Evolutionary conservation across 2,329 filamentous ascomycete genomes (phyloP), one percentile per base, ranked within the genome.

Genomic region (Talaromyces islandicus): DNA sequence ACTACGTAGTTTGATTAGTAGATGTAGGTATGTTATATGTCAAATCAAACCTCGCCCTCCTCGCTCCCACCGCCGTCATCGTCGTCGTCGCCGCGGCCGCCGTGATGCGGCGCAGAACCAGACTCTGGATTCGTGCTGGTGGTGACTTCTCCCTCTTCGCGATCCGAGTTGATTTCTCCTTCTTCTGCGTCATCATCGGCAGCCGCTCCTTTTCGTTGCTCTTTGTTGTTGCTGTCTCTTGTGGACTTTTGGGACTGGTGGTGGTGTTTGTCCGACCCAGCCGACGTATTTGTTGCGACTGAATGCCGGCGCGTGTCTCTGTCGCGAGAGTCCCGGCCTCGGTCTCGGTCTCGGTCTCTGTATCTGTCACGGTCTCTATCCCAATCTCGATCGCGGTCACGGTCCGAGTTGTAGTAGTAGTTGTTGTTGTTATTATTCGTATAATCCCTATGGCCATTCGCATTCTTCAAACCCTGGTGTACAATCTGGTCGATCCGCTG

Each of bases 31-130:
- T 30, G 29, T 30, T 11, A n/a, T 6, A 38, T 11, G 5, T 29
- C n/a, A n/a, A n/a, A n/a, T 50, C 11, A 60, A 50, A 77, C 66
- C 62, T 78, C 76, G 14, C 76, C 76, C 58, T 78, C 76, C 63
- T 78, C 76, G 57, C 76, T 78, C 4, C 76, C 75, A 29, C 69
- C 73, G 7, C 69, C 74, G 7, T 57, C 66, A 41, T 64, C 59
- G 21, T 46, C 50, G n/a, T n/a, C n/a, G n/a, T n/a, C n/a, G n/a
- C n/a, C n/a, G n/a, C n/a, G n/a, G n/a, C n/a, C n/a, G n/a, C 32
- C 32, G 29, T 56, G 17, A n/a, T 56, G 2, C 14, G n/a, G 46
- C 61, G 57, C 30, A 56, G 51, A 52, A 27, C 24, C 11, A 3
- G 54, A 30, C 27, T 41, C 25, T 35, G 30, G 17, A 51, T 24